Evolutionary conservation across 768 basidiomycete species (phyloP), one percentile per base, ranked within the genome.

Genomic region (Rhodotorula paludigena): DNA sequence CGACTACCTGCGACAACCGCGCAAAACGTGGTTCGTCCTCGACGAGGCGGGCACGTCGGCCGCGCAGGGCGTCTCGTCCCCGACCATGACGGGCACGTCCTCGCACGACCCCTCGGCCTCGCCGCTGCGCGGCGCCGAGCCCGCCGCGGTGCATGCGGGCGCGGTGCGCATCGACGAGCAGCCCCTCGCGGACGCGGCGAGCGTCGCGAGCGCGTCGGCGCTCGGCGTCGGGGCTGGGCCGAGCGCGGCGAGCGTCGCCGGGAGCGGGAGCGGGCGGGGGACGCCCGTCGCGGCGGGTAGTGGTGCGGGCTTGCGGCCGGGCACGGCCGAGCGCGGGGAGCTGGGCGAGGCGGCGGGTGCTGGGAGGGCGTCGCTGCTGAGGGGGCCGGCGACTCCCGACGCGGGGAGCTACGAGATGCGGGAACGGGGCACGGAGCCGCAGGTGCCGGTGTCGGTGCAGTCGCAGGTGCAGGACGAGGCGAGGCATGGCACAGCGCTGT

Each of bases 111-210:
- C 49, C 7, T 62, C 49, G 15, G 2, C 62, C 30, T 25, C 52
- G 25, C 35, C 51, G n/a, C n/a, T n/a, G n/a, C n/a, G n/a, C n/a
- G n/a, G n/a, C 5, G 25, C 54, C 28, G 45, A 23, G 12, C 18
- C 10, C 3, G 8, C 47, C 11, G 21, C 30, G 10, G 39, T 69
- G 2, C 67, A 69, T 47, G 44, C 57, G 8, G 25, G 59, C 3
- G 70, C 70, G 11, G 52, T 72, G 25, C 47, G 52, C 15, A 54
- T 72, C 56, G 71, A 68, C 35, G 56, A 72, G 36, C 71, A 72
- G 60, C 71, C 71, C 10, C 25, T 68, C 18, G 66, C 54, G 9
- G 54, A 28, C 38, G 10, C n/a, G 38, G 36, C 15, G 36, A 25
- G 15, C n/a, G n/a, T n/a, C 8, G 48, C n/a, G 28, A 30, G 8